Base-by-base conservation (phyloP, 2,329 filamentous ascomycete genomes). In the Cadophora sp. region DNA sequence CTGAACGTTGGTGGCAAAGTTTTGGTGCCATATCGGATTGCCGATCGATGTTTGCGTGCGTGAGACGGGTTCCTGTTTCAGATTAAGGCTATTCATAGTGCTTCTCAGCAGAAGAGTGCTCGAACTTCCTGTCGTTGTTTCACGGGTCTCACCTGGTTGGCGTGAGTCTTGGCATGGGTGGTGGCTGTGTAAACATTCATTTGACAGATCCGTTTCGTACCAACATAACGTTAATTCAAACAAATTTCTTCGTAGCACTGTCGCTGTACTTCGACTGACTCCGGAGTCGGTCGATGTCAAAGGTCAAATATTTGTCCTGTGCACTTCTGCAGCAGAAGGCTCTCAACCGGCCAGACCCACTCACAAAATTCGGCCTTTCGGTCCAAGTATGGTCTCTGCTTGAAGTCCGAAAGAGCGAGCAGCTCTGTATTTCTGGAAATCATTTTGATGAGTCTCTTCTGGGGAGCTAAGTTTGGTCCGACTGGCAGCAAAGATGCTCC, bases 61-160 rank as follows among this genome's bases (percentile, higher is more conserved):
- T 16, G 14, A 53, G 55, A 43, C 55, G 3, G 20, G 9, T 43
- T 24, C 24, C 13, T 43, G 36, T 58, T 58, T 58, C 33, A 8
- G n/a, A 58, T 27, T 24, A 20, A 24, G 20, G 33, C 36, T 43
- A 58, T 58, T 41, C n/a, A 58, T 43, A 58, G 33, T 7, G 4
- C 11, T 56, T 7, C 30, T 53, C 18, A 18, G 50, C 50, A 53
- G 3, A n/a, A n/a, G n/a, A 13, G 50, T 20, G 13, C 55, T 43
- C 13, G 36, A 58, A 20, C 33, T 16, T 24, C 6, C 8, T 24
- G 3, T 41, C n/a, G 55, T 56, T 41, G 53, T 58, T 58, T 58
- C 55, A 27, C 33, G 14, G 55, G 39, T 36, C 55, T 13, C 11
- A 58, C n/a, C n/a, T 58, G 11, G 24, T 41, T 58, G 33, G 55